Percentiles rank a stretch among this genome's conserved stretches.
phyloP scores from a whole-genome alignment of 805 yeast genomes.

The Yarrowia phangngaensis region DNA sequence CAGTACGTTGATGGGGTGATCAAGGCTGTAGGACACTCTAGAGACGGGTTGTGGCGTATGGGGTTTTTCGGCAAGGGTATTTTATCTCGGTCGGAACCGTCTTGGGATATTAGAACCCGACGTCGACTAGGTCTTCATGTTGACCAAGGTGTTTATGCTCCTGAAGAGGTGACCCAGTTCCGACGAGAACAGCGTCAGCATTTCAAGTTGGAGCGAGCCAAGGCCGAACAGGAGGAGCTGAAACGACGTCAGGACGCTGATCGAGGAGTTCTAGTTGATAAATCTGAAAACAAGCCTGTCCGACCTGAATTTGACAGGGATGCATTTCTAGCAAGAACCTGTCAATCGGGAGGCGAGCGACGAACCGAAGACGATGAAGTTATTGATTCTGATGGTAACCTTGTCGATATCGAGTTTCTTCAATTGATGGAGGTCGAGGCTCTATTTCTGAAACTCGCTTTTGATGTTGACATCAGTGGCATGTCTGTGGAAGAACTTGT shows the following conservation, averaged over 20 bases:
- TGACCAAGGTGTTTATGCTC: conserved; percentile 42
- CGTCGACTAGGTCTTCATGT: conserved; percentile 51
- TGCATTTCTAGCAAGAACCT: conserved; percentile 3
- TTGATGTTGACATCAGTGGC: conserved; percentile 43
- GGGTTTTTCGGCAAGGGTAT: conserved; percentile 96
- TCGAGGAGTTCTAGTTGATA: conserved; percentile 36
- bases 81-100: conserved; percentile 85
- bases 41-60: conserved; percentile 62
- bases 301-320: conserved; percentile 18
- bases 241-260: conserved; percentile 43
- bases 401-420: conserved; percentile 43
- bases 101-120: conserved; percentile 71
- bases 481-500: conserved; percentile 37
- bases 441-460: conserved; percentile 59
- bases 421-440: conserved; percentile 76
- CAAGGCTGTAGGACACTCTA: conserved; percentile 37
- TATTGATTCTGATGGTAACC: conserved; percentile 35
- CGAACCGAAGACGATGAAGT: conserved; percentile 43
- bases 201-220: conserved; percentile 67
- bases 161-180: conserved; percentile 73
- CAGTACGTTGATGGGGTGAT: conserved; percentile 38
- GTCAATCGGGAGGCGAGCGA: neutral
- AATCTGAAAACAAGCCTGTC: conserved; percentile 31
- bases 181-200: conserved; percentile 68
- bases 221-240: conserved; percentile 51